These are phyloP conservation scores for Pyricularia pennisetigena DNA, from an alignment of 2,329 filamentous ascomycete species.

Conservation along the genomic window DNA sequence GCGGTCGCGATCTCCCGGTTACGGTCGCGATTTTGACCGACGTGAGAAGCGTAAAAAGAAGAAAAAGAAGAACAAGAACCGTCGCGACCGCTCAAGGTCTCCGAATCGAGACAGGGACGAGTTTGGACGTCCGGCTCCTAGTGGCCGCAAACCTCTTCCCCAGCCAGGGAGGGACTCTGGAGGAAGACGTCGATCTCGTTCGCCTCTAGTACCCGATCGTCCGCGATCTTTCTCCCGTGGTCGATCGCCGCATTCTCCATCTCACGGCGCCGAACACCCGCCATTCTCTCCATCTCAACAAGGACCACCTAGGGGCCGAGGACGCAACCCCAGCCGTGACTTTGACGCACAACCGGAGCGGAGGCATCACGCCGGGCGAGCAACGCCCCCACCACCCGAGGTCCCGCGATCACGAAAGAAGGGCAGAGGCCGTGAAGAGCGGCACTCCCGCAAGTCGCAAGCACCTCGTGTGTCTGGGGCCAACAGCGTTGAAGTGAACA, in stretches of 20 bases:
- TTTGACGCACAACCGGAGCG: conserved; percentile 4
- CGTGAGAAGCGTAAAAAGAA: conserved; percentile 15
- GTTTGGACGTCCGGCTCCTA: conserved; percentile 4
- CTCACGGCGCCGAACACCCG: background rate
- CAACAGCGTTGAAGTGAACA: conserved; percentile 40
- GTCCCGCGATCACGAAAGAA: conserved; percentile 16
- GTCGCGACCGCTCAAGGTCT: conserved; percentile 18
- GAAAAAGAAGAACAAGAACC: conserved; percentile 11
- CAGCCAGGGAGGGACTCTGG: conserved; percentile 11
- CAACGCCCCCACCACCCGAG: conserved; percentile 7
- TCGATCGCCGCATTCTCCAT: conserved; percentile 8
- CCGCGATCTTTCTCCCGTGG: conserved; percentile 14
- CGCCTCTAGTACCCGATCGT: conserved; percentile 7
- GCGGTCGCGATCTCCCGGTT: conserved; percentile 14
- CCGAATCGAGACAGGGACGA: conserved; percentile 9
- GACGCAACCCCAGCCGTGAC: background rate
- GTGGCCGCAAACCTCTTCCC: conserved; percentile 11
- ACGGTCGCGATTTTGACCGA: conserved; percentile 4
- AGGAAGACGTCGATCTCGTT: conserved; percentile 11
- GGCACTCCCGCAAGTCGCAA: conserved; percentile 24
- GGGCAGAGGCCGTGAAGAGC: conserved; percentile 28
- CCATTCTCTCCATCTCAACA: background rate
- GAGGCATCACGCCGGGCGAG: conserved; percentile 4
- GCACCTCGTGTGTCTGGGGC: conserved; percentile 28
- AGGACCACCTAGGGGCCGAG: background rate